Percentiles rank a stretch among this genome's conserved stretches.
These are phyloP conservation scores for Trichoderma koningiopsis DNA, from an alignment of 2,329 filamentous ascomycete genomes.

Conservation along the genomic window DNA sequence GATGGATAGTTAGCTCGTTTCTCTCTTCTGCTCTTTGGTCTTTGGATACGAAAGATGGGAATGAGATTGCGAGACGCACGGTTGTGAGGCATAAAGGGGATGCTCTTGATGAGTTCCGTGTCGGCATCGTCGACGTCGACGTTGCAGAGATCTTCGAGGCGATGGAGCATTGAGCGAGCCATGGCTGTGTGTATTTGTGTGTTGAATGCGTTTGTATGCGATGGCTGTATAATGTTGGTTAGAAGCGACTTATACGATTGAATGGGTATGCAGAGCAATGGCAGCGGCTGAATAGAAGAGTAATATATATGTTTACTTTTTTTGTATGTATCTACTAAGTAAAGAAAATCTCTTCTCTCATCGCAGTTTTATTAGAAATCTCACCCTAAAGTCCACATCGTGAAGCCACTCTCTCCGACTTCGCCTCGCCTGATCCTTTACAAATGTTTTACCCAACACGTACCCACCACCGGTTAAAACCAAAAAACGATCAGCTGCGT, in stretches of 20 bases:
- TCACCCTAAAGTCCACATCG: background rate
- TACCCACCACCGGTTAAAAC: background rate
- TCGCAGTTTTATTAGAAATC: background rate
- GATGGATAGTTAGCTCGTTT: background rate
- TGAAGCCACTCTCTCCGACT: background rate
- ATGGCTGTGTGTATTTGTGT: background rate
- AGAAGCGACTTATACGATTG: background rate
- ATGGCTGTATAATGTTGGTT: background rate
- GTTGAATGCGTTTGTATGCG: background rate
- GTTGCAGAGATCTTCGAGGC: constrained; percentile 29
- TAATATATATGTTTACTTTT: background rate
- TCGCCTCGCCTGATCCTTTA: background rate
- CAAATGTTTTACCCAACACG: too few relatives aligned
- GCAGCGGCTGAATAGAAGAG: background rate
- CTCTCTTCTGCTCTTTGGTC: background rate
- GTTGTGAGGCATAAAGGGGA: constrained; percentile 31
- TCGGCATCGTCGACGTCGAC: constrained; percentile 30
- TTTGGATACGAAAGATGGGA: background rate
- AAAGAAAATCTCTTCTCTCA: background rate
- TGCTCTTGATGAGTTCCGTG: constrained; percentile 27
- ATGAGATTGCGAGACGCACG: constrained; percentile 19
- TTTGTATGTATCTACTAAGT: background rate
- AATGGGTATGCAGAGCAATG: background rate
- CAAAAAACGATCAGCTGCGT: background rate
- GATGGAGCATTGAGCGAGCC: constrained; percentile 23